Evolutionary conservation across 2,329 filamentous ascomycete species (phyloP).

Genomic region (Periconia digitata): DNA sequence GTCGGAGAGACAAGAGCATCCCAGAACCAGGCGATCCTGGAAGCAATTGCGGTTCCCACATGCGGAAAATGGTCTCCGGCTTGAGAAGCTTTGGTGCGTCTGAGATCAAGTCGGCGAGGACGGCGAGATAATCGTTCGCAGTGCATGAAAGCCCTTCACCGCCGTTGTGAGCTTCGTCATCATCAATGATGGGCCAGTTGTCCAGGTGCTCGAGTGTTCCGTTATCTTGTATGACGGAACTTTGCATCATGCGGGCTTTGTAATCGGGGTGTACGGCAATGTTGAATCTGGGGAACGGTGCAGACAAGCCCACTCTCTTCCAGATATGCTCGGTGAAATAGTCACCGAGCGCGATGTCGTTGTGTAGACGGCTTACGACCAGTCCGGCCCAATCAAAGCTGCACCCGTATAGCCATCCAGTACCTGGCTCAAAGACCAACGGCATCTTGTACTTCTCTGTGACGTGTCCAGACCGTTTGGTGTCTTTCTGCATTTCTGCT

Average conservation of each 20-base stretch:
- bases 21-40: neutral
- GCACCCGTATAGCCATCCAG: slow-evolving; percentile 15
- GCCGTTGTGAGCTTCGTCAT: slow-evolving; percentile 8
- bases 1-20: slow-evolving; percentile 4
- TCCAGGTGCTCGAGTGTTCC: slow-evolving; percentile 1
- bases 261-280: slow-evolving; percentile 8
- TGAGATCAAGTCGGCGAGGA: slow-evolving; percentile 13
- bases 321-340: slow-evolving; percentile 19
- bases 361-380: slow-evolving; percentile 12
- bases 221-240: neutral
- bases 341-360: slow-evolving; percentile 10
- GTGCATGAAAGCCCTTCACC: slow-evolving; percentile 7
- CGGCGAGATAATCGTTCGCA: slow-evolving; percentile 6
- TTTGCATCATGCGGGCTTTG: slow-evolving; percentile 5
- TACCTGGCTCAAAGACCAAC: slow-evolving; percentile 18
- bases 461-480: neutral
- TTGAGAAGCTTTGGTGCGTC: slow-evolving; percentile 7
- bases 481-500: neutral
- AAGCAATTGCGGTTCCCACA: slow-evolving; percentile 5
- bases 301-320: slow-evolving; percentile 7
- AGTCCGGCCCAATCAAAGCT: slow-evolving; percentile 18
- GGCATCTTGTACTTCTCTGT: slow-evolving; percentile 8
- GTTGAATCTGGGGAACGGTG: slow-evolving; percentile 15
- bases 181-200: slow-evolving; percentile 1
- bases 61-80: slow-evolving; percentile 1